A percentile compares a stretch with the other conserved stretches of the same genome.
Conservation (phyloP, 192 early-diverging fungal genomes). For the Backusella tuberculispora region DNA sequence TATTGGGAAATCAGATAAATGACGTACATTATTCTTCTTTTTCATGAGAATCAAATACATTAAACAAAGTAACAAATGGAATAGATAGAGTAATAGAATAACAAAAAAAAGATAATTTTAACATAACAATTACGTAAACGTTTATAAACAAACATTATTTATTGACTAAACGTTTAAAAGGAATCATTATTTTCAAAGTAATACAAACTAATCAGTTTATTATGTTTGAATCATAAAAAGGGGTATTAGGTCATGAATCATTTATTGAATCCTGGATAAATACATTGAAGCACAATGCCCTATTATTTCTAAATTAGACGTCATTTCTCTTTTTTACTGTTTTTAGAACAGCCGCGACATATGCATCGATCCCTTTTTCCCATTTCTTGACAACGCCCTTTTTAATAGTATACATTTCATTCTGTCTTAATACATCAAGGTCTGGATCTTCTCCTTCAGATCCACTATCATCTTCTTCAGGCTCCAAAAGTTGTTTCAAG, state of each 20-base stretch:
- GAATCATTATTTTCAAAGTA: neutral
- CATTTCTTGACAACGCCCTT: constrained; percentile 33
- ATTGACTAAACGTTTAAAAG: neutral
- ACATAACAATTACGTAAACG: too few relatives aligned
- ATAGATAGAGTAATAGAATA: too few relatives aligned
- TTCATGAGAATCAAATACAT: too few relatives aligned
- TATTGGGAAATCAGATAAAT: too few relatives aligned
- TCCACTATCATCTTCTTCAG: constrained; percentile 49
- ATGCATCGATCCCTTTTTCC: constrained; percentile 39
- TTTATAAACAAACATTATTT: neutral
- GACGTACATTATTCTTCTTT: too few relatives aligned
- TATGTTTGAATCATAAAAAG: neutral
- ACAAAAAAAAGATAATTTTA: too few relatives aligned
- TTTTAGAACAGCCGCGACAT: constrained; percentile 26
- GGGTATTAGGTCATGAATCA: neutral
- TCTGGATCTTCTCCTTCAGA: constrained; percentile 37
- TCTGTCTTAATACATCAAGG: constrained; percentile 4
- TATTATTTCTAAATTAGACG: neutral
- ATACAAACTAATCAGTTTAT: neutral
- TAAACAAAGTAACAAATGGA: too few relatives aligned
- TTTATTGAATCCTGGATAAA: neutral
- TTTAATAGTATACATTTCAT: constrained; percentile 33
- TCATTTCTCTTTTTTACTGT: constrained; percentile 15
- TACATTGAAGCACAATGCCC: neutral
- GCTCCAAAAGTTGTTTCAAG: constrained; percentile 60